Evolutionary conservation across 768 basidiomycete species (phyloP), one percentile per base, ranked within the genome.

Genomic region (Terana coerulea): DNA sequence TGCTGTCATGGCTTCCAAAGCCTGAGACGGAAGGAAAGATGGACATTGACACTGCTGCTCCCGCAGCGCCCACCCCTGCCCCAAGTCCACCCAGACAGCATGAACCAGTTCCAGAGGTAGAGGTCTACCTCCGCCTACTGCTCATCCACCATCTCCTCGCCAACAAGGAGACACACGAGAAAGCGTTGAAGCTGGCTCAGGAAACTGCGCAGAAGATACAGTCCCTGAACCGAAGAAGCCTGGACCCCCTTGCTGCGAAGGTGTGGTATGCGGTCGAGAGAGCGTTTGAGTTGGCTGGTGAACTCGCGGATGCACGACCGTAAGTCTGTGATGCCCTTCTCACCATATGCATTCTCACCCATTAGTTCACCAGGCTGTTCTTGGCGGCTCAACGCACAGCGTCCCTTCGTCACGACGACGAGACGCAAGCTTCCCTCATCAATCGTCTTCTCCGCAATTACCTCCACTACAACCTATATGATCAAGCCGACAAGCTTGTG

Each of bases 401-500:
- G 0, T 83, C 91, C 1, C 77, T 97, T 30, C 85, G 95, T 43
- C 86, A 87, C 61, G 94, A 97, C 62, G 87, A 88, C 61, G 92
- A 95, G 64, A 86, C 87, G 7, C 87, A 93, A 62, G 94, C 92
- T 0, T 91, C 92, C 0, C 79, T 98, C 45, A 89, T 98, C 69
- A 98, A 97, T 66, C 86, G 95, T 49, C 82, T 99, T 5, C 79
- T 98, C 29, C 86, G 93, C 48, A 92, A 83, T 62, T 98, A 99
- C 72, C 78, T 98, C 57, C 80, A 85, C 46, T 88, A 91, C 63
- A 90, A 80, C 62, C 77, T 97, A 7, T 95, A 93, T 66, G 90
- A 93, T 66, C 95, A 97, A 69, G 97, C 97, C 22, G 94, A 98
- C 77, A 95, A 95, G 66, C 83, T 98, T 30, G 84, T 98, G 26